Evolutionary conservation across 306 rosid genomes (phyloP).

Genomic region (Lotus japonicus): DNA sequence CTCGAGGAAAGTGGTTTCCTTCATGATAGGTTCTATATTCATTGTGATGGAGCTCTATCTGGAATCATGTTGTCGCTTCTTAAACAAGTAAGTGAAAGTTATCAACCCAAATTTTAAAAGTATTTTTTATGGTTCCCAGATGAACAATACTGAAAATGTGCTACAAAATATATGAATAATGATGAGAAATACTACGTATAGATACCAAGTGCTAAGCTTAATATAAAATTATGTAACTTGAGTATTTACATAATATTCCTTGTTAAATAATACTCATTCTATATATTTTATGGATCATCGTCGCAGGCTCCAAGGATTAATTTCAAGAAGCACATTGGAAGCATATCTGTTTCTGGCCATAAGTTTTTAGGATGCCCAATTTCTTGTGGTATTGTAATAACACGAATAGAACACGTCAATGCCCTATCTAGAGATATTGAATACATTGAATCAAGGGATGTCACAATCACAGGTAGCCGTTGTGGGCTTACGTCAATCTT

Average conservation of each 20-base stretch:
- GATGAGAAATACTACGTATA: too few species aligned
- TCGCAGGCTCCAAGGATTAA: conserved; percentile 13
- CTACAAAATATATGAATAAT: too few species aligned
- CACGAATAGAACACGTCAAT: conserved; percentile 43
- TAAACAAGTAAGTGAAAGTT: conserved; percentile 23
- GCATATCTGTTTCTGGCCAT: conserved; percentile 5
- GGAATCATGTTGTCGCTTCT: conserved; percentile 72
- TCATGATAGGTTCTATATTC: conserved; percentile 57
- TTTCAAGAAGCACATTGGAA: conserved; percentile 17
- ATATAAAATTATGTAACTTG: too few species aligned
- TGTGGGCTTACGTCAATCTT: conserved; percentile 63
- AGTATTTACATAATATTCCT: too few species aligned
- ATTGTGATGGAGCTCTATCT: conserved; percentile 61
- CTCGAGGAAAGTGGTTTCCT: conserved; percentile 48
- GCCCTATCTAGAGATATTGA: conserved; percentile 51
- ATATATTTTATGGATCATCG: background rate
- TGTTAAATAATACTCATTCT: background rate
- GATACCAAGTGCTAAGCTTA: too few species aligned
- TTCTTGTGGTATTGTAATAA: conserved; percentile 22
- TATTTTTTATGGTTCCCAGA: too few species aligned
- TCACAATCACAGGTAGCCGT: conserved; percentile 72
- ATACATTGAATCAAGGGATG: conserved; percentile 60
- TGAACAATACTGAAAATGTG: too few species aligned
- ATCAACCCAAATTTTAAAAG: too few species aligned
- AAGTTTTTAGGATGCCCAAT: conserved; percentile 23